These are phyloP conservation scores for Immersiporthe knoxdaviesiana DNA, from an alignment of 2,329 filamentous ascomycete genomes.

Conservation along the genomic window DNA sequence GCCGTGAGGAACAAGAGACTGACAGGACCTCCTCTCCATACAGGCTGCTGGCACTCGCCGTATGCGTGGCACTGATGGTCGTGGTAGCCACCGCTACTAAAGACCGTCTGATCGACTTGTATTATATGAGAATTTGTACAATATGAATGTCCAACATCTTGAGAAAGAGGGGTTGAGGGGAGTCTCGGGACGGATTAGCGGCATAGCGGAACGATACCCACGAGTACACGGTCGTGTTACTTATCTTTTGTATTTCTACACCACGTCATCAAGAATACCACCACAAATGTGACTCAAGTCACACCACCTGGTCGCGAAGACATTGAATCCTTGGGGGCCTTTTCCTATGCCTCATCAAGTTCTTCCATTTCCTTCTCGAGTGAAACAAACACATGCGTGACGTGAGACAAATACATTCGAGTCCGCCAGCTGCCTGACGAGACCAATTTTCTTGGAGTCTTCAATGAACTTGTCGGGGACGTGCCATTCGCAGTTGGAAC, in stretches of 20 bases:
- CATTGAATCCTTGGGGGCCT: neutral
- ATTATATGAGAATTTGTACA: neutral
- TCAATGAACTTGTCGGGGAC: neutral
- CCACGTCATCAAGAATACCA: neutral
- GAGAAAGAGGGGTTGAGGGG: neutral
- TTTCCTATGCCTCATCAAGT: neutral
- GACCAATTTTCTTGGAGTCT: neutral
- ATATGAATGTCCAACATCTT: neutral
- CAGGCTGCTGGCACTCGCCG: conserved; percentile 73
- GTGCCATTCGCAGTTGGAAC: neutral
- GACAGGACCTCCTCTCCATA: conserved; percentile 13
- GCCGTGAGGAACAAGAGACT: neutral
- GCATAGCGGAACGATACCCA: conserved; percentile 28
- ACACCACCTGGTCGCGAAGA: neutral
- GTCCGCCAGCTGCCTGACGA: conserved; percentile 4
- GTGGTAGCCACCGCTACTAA: conserved; percentile 50
- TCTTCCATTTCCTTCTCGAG: too few species aligned
- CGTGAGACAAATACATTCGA: neutral
- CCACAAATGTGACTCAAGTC: neutral
- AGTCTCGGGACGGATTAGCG: neutral
- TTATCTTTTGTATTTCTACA: neutral
- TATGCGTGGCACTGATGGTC: conserved; percentile 75
- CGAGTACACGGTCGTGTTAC: neutral
- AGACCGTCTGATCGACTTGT: neutral
- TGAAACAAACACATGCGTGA: neutral